Evolutionary conservation across 176 grass and related monocot species (phyloP).

Genomic region (Secale cereale): DNA sequence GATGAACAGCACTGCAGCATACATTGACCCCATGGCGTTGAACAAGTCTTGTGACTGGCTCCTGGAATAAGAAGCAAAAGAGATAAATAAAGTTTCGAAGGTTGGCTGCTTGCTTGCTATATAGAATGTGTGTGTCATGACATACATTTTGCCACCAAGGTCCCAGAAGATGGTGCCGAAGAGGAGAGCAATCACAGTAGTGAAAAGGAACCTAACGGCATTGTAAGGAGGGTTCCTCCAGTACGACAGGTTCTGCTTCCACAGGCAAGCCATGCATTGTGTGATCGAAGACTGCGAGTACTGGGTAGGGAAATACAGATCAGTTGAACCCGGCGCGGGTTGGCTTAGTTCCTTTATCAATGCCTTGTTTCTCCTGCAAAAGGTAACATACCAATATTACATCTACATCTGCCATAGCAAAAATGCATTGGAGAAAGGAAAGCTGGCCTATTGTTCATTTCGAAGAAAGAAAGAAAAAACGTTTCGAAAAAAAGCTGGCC

Average conservation of each 20-base stretch:
- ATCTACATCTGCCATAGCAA: background rate
- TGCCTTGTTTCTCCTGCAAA: conserved; percentile 64
- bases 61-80: conserved; percentile 39
- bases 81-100: background rate
- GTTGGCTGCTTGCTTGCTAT: background rate
- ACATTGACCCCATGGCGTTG: conserved; percentile 93
- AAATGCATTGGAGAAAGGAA: conserved; percentile 5
- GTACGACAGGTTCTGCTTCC: conserved; percentile 85
- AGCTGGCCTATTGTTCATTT: background rate
- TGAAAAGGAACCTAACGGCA: conserved; percentile 68
- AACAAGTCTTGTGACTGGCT: conserved; percentile 47
- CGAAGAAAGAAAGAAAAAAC: too few relatives aligned
- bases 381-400: background rate
- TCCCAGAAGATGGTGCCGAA: conserved; percentile 91
- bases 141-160: conserved; percentile 74
- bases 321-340: conserved; percentile 49
- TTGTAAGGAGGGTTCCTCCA: conserved; percentile 95
- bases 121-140: conserved; percentile 6
- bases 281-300: conserved; percentile 53
- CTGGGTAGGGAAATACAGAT: conserved; percentile 60
- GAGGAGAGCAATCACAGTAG: conserved; percentile 50
- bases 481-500: background rate
- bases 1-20: conserved; percentile 61
- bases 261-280: conserved; percentile 80
- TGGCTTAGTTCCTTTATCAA: conserved; percentile 67